Conservation (phyloP, 176 grass and related monocot genomes). For the Zoysia pacifica region DNA sequence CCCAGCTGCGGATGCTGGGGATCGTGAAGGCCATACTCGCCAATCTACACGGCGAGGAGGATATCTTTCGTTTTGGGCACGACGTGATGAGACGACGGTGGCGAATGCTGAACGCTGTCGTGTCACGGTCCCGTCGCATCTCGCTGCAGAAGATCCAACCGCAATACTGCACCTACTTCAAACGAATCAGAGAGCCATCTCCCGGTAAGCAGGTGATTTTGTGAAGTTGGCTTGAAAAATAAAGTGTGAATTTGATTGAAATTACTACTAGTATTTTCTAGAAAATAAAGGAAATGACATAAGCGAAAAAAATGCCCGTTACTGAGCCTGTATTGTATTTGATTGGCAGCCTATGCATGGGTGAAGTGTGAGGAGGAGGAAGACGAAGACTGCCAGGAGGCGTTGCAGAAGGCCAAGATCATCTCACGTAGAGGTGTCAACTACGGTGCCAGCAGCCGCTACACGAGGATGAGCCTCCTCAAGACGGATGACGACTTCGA, state of each 20-base stretch:
- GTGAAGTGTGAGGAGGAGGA: conserved; percentile 75
- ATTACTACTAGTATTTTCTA: too few relatives aligned
- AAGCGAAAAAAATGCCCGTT: too few relatives aligned
- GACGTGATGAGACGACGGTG: conserved; percentile 48
- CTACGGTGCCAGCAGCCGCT: conserved; percentile 26
- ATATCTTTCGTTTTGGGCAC: conserved; percentile 74
- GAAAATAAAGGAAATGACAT: too few relatives aligned
- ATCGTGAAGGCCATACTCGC: conserved; percentile 58
- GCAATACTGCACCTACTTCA: conserved; percentile 71
- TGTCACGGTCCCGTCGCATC: conserved; percentile 59
- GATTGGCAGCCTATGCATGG: conserved; percentile 73
- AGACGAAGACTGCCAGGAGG: conserved; percentile 55
- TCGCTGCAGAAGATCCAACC: conserved; percentile 64
- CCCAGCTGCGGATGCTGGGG: conserved; percentile 64
- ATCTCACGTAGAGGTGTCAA: conserved; percentile 29
- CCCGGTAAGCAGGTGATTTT: conserved; percentile 43
- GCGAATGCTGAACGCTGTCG: conserved; percentile 48
- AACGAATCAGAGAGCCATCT: conserved; percentile 52
- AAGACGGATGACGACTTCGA: conserved; percentile 73
- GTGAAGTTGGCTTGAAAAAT: too few relatives aligned
- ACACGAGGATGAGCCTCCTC: conserved; percentile 66
- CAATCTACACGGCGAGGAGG: conserved; percentile 45
- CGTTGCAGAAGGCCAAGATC: conserved; percentile 55
- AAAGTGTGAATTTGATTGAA: too few relatives aligned
- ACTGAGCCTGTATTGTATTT: background rate